Percentiles rank a stretch among this genome's conserved stretches.
Conservation (phyloP, 176 grass and related monocot genomes). For the Oryza officinalis region DNA sequence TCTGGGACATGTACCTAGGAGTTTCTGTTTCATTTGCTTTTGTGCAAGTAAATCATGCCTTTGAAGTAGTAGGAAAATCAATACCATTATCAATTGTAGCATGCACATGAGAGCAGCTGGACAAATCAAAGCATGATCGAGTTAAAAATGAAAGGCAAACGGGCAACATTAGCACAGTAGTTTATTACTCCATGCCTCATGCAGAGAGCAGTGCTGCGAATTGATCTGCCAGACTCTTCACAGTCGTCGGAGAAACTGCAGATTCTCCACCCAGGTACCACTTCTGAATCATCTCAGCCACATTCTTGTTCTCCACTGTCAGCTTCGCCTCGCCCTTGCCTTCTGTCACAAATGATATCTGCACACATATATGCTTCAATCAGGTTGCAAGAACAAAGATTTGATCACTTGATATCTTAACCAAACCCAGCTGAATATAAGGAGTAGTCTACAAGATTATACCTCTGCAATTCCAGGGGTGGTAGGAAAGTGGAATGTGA, state of each 20-base stretch:
- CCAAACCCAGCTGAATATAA: neutral
- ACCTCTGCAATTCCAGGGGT: conserved; percentile 14
- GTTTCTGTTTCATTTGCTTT: neutral
- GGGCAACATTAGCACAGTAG: neutral
- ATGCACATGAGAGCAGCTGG: neutral
- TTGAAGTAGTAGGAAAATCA: neutral
- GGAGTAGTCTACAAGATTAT: neutral
- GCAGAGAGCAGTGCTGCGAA: conserved; percentile 45
- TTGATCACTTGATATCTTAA: neutral
- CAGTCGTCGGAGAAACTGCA: conserved; percentile 63
- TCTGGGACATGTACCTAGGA: no score
- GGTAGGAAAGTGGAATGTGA: conserved; percentile 60
- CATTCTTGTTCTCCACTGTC: conserved; percentile 54
- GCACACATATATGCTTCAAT: neutral
- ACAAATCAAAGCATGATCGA: neutral
- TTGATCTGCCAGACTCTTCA: conserved; percentile 52
- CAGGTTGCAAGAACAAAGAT: neutral
- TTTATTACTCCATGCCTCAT: conserved; percentile 16
- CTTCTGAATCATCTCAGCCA: conserved; percentile 70
- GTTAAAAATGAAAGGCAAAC: neutral
- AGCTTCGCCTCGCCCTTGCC: conserved; percentile 62
- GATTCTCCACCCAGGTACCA: conserved; percentile 74
- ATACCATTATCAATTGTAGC: neutral
- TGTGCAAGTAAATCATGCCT: neutral
- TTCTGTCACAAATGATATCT: conserved; percentile 71